Base-by-base conservation (phyloP, 1,139 yeast genomes). In the Pichia norvegensis region DNA sequence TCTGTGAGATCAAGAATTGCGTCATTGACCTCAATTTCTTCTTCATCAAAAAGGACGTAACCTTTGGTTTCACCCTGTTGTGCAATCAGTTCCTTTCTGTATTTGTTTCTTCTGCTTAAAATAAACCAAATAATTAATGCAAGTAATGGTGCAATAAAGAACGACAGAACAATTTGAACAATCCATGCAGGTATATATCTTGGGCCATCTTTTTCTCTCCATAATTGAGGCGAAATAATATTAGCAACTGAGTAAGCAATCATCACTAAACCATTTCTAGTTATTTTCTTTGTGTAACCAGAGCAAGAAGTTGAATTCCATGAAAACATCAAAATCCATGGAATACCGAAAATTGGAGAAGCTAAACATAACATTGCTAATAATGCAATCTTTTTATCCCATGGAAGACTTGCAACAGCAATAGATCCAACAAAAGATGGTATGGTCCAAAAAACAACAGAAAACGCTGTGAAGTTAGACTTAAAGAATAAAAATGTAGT, bases 141-240 rank as follows among this genome's bases (percentile, higher is more conserved):
- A 14, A 68, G 37, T 2, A 62, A 46, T 4, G 78, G 76, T 2
- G 76, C 72, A 14, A 61, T 43, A 22, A 65, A 61, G 55, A 70
- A 75, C 10, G 75, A 67, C 22, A 73, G 55, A 5, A 74, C 74
- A 42, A 75, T 73, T 55, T 73, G 78, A n/a, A 74, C 74, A 42
- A 70, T 66, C 79, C 80, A 74, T 0, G 80, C 79, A 2, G 71
- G 70, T 40, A 60, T 47, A 48, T 67, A 72, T 49, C 74, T 59
- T 44, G 76, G 75, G 4, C 64, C 67, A 45, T 69, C 72, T 17
- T 52, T 57, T 11, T 48, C 65, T 52, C 62, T 61, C 73, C 74
- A 72, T 22, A 71, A 52, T 55, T 72, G 76, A 6, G 77, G 76
- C 0, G 74, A 67, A 20, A 72, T 67, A 43, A 72, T 66, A 47